Evolutionary conservation across 768 basidiomycete genomes (phyloP), one percentile per base, ranked within the genome.

Genomic region (Mycena sanguinolenta): DNA sequence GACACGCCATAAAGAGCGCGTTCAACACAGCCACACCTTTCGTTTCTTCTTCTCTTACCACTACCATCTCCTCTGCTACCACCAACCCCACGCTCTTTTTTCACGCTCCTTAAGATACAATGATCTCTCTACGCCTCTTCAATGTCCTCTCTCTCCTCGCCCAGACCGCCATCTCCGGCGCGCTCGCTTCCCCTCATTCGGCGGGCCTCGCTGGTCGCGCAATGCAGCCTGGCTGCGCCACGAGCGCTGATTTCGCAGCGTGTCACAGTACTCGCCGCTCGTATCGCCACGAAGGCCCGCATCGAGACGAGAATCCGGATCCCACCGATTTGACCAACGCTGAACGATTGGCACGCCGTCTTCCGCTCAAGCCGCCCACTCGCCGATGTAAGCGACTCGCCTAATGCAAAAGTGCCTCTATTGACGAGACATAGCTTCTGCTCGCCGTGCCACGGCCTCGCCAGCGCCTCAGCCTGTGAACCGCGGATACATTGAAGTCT

Each of bases 281-380:
- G 16, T 25, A n/a, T 28, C 23, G 42, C 21, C 16, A 46, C n/a
- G 58, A 64, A 44, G 19, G 28, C 58, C 27, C 50, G n/a, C 46
- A 54, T 54, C 62, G 66, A n/a, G 57, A 53, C 16, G 39, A 17
- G 39, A 14, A 7, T 39, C 61, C 13, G 19, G 32, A 50, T 17
- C 65, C 68, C 4, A 19, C 54, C 49, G 30, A 32, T 57, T 42
- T 77, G n/a, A 76, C 76, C 23, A 79, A 79, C 65, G 76, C 55
- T 19, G 62, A 79, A 65, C 73, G 78, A 23, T 71, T 79, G 13
- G 67, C 69, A 39, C 76, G 72, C n/a, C 75, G 74, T 44, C 60
- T 79, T 3, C 76, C 76, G 25, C 73, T 75, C 17, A 78, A 77
- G 52, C 73, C 75, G 6, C 78, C 78, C 23, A 67, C 63, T 59